phyloP scores from a whole-genome alignment of 225 moss, liverwort and hornwort species.

The Anthoceros angustus region DNA sequence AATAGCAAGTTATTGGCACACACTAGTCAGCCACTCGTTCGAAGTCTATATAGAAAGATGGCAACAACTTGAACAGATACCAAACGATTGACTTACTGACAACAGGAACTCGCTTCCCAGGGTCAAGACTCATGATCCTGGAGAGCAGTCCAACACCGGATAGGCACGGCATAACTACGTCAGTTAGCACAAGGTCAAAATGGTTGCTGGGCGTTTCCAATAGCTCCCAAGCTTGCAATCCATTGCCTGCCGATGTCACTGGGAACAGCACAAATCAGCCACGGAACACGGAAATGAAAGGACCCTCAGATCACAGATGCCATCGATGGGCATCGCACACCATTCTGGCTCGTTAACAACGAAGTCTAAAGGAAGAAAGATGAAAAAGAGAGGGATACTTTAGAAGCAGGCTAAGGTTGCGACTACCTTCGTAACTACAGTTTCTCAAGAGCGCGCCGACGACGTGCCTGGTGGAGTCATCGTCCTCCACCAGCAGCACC shows the following conservation, averaged over 20 bases:
- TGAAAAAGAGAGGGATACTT: not conserved
- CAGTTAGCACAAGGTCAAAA: conserved; percentile 86
- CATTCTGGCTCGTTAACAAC: not conserved
- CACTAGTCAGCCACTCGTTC: not conserved
- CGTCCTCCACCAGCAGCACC: conserved; percentile 86
- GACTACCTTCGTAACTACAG: conserved; percentile 86
- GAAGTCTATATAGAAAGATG: not conserved
- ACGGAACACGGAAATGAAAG: not conserved
- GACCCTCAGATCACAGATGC: too few species aligned
- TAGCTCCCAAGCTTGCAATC: conserved; percentile 70
- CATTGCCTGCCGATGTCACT: conserved; percentile 86
- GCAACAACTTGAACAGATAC: not conserved
- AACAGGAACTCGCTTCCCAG: conserved; percentile 61
- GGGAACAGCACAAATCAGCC: conserved; percentile 5
- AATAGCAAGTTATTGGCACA: conserved; percentile 6
- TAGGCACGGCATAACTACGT: conserved; percentile 94
- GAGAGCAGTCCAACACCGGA: conserved; percentile 87
- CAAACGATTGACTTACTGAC: conserved; percentile 45
- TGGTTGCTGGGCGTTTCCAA: conserved; percentile 50
- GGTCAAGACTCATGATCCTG: conserved; percentile 67
- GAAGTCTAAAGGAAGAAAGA: not conserved
- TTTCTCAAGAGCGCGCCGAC: conserved; percentile 81
- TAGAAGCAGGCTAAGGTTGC: not conserved
- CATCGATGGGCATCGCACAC: not conserved
- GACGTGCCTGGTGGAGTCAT: conserved; percentile 82